Evolutionary conservation across 768 basidiomycete genomes (phyloP), one percentile per base, ranked within the genome.

Genomic region (Kondoa subrosea): DNA sequence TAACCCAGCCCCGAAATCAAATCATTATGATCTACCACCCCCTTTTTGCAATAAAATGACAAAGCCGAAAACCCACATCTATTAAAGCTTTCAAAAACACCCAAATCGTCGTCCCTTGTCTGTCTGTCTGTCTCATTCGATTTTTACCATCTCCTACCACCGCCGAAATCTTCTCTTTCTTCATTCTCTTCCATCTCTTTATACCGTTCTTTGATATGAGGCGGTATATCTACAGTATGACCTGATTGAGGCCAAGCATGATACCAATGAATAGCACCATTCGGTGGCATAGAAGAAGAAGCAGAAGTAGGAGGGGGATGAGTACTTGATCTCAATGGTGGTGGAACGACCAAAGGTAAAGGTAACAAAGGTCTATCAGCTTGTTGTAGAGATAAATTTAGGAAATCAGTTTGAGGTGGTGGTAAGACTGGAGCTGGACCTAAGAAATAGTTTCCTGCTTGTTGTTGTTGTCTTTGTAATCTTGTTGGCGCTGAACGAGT

Each of bases 171-270:
- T 32, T 15, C 27, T 27, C n/a, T 32, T 15, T 32, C 56, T 57
- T 67, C 56, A 8, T 25, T 58, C 56, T 34, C 33, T 31, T 57
- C 56, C 8, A 67, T 57, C 17, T 56, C 29, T 62, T 66, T 57
- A 56, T 57, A 56, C 16, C 58, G 64, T 56, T 65, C 64, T 3
- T 29, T 31, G 14, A 66, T 4, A 33, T 33, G n/a, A 16, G 21
- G 33, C 63, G 40, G 40, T 50, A 50, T 21, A 50, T 8, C 40
- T 50, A 50, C 21, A 21, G 8, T 8, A 50, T 50, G 40, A 50
- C 21, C 21, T 21, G n/a, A n/a, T n/a, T 21, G 8, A 8, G 40
- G 40, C 40, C 40, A 50, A 50, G 40, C 40, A 50, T 50, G 12
- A 21, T 50, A 50, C 40, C 40, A 50, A 50, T 50, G 40, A 8